Evolutionary conservation across 2,329 filamentous ascomycete genomes (phyloP), one percentile per base, ranked within the genome.

Genomic region (Cyphellophora attinorum): DNA sequence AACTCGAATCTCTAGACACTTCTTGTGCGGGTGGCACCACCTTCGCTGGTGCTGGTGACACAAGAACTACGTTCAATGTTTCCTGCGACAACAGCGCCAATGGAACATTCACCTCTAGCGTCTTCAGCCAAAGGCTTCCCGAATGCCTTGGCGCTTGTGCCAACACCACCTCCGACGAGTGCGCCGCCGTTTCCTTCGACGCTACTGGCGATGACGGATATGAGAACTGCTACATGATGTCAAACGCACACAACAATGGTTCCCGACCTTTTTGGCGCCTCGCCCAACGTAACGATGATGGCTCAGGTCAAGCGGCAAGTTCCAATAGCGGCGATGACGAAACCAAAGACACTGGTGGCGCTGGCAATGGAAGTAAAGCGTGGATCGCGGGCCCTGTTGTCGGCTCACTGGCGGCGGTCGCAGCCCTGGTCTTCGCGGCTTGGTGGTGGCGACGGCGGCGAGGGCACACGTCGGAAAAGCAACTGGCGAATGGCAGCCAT

Each of bases 321-420:
- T n/a, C 8, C n/a, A 8, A 25, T 25, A n/a, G 21, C 21, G 21
- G 21, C 21, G 21, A n/a, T 8, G 21, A 25, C 21, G 8, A 8
- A 8, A 25, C 21, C 21, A n/a, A 25, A 8, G n/a, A n/a, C 21
- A 25, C 8, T 25, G 21, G 21, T n/a, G n/a, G 21, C 21, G n/a
- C 8, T 25, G 21, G 21, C 21, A 25, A n/a, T n/a, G 21, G 21
- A 8, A 25, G 21, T n/a, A 25, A 25, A 25, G 21, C 21, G 8
- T 25, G 21, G 21, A 25, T 25, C 21, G 21, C 21, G n/a, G 21
- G 21, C 21, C 21, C 21, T 25, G 21, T 25, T 25, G 21, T 25
- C n/a, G 21, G 8, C n/a, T 8, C 21, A n/a, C 8, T 25, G 21
- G 21, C n/a, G 8, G 21, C 21, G 8, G 21, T 25, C 8, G 21